These are phyloP conservation scores for Protostelium mycophagum DNA, from an alignment of 78 protist genomes.

Conservation along the genomic window DNA sequence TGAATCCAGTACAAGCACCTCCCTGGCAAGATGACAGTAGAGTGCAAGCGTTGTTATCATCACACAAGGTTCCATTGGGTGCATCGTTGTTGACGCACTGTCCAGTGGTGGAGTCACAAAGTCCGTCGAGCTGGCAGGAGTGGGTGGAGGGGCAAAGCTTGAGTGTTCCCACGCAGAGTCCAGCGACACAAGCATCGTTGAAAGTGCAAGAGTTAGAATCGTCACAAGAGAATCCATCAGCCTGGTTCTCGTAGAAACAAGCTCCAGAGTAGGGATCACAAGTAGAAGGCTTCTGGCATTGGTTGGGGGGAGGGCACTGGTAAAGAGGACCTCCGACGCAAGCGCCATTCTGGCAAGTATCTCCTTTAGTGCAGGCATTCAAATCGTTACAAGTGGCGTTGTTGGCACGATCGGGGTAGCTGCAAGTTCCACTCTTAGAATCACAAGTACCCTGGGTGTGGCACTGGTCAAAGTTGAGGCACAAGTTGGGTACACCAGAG, in stretches of 20 bases:
- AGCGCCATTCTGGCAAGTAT: background rate
- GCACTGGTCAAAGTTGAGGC: background rate
- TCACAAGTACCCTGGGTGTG: background rate
- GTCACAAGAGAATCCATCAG: background rate
- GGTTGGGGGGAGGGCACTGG: background rate
- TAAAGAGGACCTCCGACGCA: background rate
- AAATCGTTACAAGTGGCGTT: background rate
- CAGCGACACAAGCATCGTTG: background rate
- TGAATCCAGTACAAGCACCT: background rate
- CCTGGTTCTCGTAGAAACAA: background rate
- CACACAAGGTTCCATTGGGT: background rate
- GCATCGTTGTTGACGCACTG: background rate
- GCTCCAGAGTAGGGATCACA: conserved; percentile 5
- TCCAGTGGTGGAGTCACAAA: background rate
- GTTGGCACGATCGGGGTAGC: background rate
- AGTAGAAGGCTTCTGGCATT: background rate
- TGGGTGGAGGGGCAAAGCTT: background rate
- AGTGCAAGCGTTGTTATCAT: conserved; percentile 13
- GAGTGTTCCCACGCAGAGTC: background rate
- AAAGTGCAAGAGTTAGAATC: background rate
- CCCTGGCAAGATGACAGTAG: background rate
- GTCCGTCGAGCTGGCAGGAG: background rate
- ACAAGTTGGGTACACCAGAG: background rate
- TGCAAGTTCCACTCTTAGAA: background rate
- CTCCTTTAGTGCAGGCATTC: background rate